phyloP scores from a whole-genome alignment of 108 stramenopile genomes.

The Skeletonema potamos region DNA sequence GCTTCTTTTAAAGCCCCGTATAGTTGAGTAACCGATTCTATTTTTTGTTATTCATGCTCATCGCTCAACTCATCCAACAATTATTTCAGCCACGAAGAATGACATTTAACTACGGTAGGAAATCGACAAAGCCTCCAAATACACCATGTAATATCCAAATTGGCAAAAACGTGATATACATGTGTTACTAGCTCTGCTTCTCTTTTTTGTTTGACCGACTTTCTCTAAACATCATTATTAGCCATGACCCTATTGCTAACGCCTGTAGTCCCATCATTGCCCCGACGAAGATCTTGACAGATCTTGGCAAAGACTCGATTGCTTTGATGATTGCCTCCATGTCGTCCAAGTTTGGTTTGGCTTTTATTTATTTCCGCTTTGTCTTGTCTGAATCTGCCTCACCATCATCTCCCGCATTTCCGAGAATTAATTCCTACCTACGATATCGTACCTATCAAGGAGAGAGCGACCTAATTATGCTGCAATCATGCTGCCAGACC shows the following conservation, averaged over 20 bases:
- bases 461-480: too few species aligned
- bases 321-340: constrained; percentile 27
- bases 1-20: too few species aligned
- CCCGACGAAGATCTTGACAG: constrained; percentile 28
- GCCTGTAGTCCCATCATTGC: constrained; percentile 32
- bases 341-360: too few species aligned
- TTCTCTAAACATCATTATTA: constrained; percentile 28
- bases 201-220: constrained; percentile 15
- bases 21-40: background rate
- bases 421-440: too few species aligned
- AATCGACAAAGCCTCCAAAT: background rate
- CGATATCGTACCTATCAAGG: too few species aligned
- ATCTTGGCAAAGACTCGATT: constrained; percentile 13
- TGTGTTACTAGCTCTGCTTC: constrained; percentile 41
- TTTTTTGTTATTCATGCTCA: background rate
- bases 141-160: background rate
- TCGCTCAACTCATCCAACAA: background rate
- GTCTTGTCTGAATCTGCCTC: too few species aligned
- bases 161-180: background rate
- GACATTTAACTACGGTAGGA: background rate
- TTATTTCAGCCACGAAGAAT: background rate
- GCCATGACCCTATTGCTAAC: constrained; percentile 28
- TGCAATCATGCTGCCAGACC: too few species aligned
- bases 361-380: too few species aligned
- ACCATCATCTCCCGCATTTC: too few species aligned